A percentile compares a stretch with the other conserved stretches of the same genome.
phyloP scores from a whole-genome alignment of 2,329 filamentous ascomycete species.

The Zasmidium citrigriseum region DNA sequence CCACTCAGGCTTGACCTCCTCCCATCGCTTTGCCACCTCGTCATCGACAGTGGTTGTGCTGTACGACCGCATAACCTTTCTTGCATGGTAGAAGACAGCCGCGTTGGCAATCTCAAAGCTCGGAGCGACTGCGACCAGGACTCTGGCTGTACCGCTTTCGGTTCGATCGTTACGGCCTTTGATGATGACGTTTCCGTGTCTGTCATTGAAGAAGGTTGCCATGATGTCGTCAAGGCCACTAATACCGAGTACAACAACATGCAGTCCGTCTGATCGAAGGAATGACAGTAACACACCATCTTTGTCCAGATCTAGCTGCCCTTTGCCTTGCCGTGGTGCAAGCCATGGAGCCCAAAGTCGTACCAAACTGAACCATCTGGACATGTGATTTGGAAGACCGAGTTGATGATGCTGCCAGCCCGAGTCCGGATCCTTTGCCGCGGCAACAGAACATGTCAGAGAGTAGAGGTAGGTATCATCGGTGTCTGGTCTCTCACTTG shows the following conservation, averaged over 20 bases:
- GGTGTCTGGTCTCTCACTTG: constrained; percentile 63
- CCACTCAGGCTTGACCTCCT: constrained; percentile 63
- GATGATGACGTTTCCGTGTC: constrained; percentile 66
- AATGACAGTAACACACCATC: constrained; percentile 80
- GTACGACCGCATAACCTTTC: constrained; percentile 60
- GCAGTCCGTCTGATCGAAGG: constrained; percentile 67
- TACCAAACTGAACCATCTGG: constrained; percentile 80
- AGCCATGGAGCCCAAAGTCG: constrained; percentile 83
- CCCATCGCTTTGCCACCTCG: constrained; percentile 50
- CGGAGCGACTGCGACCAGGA: constrained; percentile 71
- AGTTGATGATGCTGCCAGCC: constrained; percentile 58
- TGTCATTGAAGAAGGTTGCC: constrained; percentile 67
- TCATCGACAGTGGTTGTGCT: constrained; percentile 41
- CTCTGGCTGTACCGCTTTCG: constrained; percentile 55
- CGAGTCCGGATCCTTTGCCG: constrained; percentile 60
- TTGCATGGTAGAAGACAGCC: constrained; percentile 84
- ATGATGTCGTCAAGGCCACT: constrained; percentile 72
- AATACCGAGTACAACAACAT: constrained; percentile 75
- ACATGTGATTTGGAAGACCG: constrained; percentile 64
- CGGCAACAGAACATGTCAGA: constrained; percentile 58
- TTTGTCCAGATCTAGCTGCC: constrained; percentile 68
- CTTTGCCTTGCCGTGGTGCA: constrained; percentile 78
- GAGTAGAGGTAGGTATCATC: constrained; percentile 71
- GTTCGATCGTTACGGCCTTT: constrained; percentile 71
- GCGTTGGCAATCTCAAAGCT: constrained; percentile 75